A percentile compares a stretch with the other conserved stretches of the same genome.
Evolutionary conservation across 2,329 filamentous ascomycete species (phyloP).

Genomic region (Ceratocystis colombiana): DNA sequence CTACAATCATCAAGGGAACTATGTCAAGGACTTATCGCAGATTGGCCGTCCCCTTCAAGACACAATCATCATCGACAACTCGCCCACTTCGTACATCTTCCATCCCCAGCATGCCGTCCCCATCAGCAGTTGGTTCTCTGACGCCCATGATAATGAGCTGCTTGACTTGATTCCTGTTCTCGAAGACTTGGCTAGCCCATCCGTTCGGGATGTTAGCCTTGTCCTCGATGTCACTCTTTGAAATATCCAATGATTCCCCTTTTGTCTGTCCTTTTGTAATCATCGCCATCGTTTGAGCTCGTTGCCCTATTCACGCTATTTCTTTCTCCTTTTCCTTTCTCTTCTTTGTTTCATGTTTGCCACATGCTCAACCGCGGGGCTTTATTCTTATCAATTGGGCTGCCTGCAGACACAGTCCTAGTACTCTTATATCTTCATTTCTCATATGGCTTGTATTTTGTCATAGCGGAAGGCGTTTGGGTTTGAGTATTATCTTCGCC

Average conservation of each 20-base stretch:
- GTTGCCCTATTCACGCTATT: conserved; percentile 27
- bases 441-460: conserved; percentile 28
- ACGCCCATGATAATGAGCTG: conserved; percentile 97
- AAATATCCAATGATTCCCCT: conserved; percentile 31
- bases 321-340: conserved; percentile 29
- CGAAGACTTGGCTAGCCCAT: conserved; percentile 80
- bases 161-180: conserved; percentile 95
- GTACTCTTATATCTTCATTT: conserved; percentile 22
- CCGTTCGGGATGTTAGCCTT: conserved; percentile 91
- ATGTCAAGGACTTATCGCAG: conserved; percentile 97
- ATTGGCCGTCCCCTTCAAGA: conserved; percentile 91
- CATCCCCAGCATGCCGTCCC: conserved; percentile 97
- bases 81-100: conserved; percentile 98
- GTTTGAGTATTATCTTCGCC: conserved; percentile 40
- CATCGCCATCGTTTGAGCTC: conserved; percentile 26
- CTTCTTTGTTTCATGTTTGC: conserved; percentile 28
- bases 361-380: conserved; percentile 21
- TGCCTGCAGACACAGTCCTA: conserved; percentile 11
- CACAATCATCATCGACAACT: conserved; percentile 99
- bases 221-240: conserved; percentile 83
- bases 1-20: conserved; percentile 98
- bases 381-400: conserved; percentile 7
- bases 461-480: conserved; percentile 50
- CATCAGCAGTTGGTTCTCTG: conserved; percentile 99
- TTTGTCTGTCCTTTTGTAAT: conserved; percentile 30